Evolutionary conservation across 257 asterid species (phyloP), one percentile per base, ranked within the genome.

Genomic region (Ilex asprella): DNA sequence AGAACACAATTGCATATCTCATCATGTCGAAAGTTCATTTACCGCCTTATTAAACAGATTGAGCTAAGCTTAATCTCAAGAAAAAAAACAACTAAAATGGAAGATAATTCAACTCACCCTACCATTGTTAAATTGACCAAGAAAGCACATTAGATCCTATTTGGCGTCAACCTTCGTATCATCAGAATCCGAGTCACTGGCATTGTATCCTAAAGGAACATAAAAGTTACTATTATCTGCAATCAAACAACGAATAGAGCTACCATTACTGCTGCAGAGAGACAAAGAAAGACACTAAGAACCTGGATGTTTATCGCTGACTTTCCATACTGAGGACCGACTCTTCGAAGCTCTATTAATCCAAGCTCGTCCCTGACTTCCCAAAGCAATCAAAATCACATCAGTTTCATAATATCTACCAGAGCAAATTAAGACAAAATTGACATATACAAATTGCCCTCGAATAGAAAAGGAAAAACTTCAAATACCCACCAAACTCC

Each of bases 301-400:
- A 93, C 99, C 99, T 76, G 99, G 99, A 69, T 69, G 97, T 74
- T 93, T 89, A 71, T 89, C 88, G 21, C 94, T 81, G 56, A 89
- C 85, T 85, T 81, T 85, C 97, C 81, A 81, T 21, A 62, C 99
- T 0, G 96, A 87, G 53, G 94, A 75, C 61, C 96, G 78, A 68
- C 74, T 77, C 73, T 71, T 85, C 2, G 99, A 73, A 16, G 95
- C 99, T 70, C 82, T 81, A 59, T 63, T 73, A 74, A 93, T 81
- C 97, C 99, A 89, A 30, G 84, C 78, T 75, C 72, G 81, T 67
- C 91, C 99, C 99, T 89, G 55, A 52, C 73, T 53, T 15, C 56
- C 58, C 75, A 68, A 71, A 70, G 35, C 11, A 46, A 67, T 10
- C 60, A 59, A 46, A 62, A 41, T 27, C 30, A 63, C 27, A 58